Evolutionary conservation across 257 asterid genomes (phyloP), one percentile per base, ranked within the genome.

Genomic region (Voacanga thouarsii): DNA sequence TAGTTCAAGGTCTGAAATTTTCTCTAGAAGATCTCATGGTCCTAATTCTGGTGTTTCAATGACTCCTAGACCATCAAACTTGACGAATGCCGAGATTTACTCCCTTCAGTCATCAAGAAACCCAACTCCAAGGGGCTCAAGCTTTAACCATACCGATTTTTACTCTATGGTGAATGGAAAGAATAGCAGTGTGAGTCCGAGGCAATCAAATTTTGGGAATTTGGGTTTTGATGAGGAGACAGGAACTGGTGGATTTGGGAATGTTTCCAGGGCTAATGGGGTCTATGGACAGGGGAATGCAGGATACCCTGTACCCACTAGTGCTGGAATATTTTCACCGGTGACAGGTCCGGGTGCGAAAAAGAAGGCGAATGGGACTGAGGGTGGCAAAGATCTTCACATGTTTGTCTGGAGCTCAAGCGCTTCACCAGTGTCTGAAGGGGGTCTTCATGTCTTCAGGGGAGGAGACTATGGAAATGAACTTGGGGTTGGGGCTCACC

Each of bases 361-460:
- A 76, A 94, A 83, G 92, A 93, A 90, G 82, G 85, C 80, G 7
- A 86, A 87, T 71, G 98, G 90, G 53, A 28, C 77, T 47, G 97
- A 90, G n/a, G 83, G 75, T 30, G 96, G 94, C 4, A 91, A 89
- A 79, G 99, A 95, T 85, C 89, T 93, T n/a, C 99, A 95, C 68
- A 95, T 95, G 99, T 95, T 95, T 82, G 99, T 95, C 12, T 95
- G 99, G 99, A 95, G 98, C 76, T 91, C 98, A 0, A 93, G 99
- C 80, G 98, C 99, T 57, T 95, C 99, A 2, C 99, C 99, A 0
- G 98, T 92, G 3, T 93, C 99, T 56, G 99, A 95, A 85, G 97
- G 96, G 5, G 99, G 98, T 73, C 87, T 95, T 86, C 97, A 91
- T 86, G 99, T 95, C n/a, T 95, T 93, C 80, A 82, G 89, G 64